Evolutionary conservation across 441 rosid species (phyloP).

Genomic region (Erodium trifolium): DNA sequence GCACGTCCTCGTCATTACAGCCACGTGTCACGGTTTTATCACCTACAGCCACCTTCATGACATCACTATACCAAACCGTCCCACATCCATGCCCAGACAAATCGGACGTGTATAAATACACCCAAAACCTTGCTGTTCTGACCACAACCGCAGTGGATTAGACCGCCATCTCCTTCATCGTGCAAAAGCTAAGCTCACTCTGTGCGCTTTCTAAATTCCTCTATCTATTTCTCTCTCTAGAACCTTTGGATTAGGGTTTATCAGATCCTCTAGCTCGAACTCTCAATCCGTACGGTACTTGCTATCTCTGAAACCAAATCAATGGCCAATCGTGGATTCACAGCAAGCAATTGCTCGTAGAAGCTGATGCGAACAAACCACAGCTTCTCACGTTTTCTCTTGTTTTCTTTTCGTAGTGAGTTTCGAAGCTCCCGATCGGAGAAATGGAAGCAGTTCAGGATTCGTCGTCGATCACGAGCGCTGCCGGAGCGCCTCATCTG

Average conservation of each 20-base stretch:
- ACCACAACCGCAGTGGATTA: slow-evolving; percentile 1
- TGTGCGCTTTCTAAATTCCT: too few relatives aligned
- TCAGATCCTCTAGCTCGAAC: neutral
- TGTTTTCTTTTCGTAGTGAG: too few relatives aligned
- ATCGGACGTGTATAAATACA: neutral
- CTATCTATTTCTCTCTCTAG: neutral
- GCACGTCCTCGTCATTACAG: neutral
- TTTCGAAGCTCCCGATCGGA: neutral
- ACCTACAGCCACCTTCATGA: neutral
- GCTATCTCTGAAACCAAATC: neutral
- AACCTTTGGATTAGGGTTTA: neutral
- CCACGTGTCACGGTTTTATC: neutral
- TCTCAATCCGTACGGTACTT: slow-evolving; percentile 1
- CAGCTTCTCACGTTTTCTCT: neutral
- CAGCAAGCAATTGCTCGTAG: neutral
- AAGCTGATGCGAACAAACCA: neutral
- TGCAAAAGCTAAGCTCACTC: neutral
- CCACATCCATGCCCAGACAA: too few relatives aligned
- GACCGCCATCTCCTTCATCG: neutral
- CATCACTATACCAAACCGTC: neutral
- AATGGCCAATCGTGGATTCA: neutral
- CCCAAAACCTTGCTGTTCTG: neutral
- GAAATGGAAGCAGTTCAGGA: slow-evolving; percentile 4
- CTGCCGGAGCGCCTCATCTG: neutral
- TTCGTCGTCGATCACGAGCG: slow-evolving; percentile 6